These are phyloP conservation scores for Scheffersomyces parashehatae DNA, from an alignment of 1,139 yeast species.

Conservation along the genomic window DNA sequence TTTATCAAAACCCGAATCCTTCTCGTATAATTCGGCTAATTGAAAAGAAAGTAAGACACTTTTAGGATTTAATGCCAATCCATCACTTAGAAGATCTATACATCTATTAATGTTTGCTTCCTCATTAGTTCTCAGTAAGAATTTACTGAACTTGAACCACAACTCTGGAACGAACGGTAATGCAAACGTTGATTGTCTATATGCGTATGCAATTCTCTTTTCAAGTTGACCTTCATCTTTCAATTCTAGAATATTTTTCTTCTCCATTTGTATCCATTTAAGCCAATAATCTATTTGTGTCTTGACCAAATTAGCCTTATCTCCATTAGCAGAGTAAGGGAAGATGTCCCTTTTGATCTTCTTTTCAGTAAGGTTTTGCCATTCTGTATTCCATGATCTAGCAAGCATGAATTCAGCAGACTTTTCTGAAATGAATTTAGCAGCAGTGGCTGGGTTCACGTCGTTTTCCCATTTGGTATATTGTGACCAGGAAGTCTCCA, in stretches of 20 bases:
- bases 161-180: slow-evolving; percentile 77
- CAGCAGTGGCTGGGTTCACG: slow-evolving; percentile 72
- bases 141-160: slow-evolving; percentile 69
- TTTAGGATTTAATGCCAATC: slow-evolving; percentile 65
- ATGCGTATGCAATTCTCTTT: slow-evolving; percentile 71
- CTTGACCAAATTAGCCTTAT: slow-evolving; percentile 24
- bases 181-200: slow-evolving; percentile 67
- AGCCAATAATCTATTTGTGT: slow-evolving; percentile 61
- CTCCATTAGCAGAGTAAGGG: slow-evolving; percentile 27
- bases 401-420: slow-evolving; percentile 91
- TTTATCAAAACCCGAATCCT: slow-evolving; percentile 50
- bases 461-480: slow-evolving; percentile 85
- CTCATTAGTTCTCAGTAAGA: slow-evolving; percentile 30
- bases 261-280: slow-evolving; percentile 80
- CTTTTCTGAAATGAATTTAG: slow-evolving; percentile 81
- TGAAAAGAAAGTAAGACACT: slow-evolving; percentile 70
- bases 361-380: slow-evolving; percentile 57
- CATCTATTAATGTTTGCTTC: slow-evolving; percentile 35
- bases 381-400: slow-evolving; percentile 74
- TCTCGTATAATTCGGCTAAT: slow-evolving; percentile 70
- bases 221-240: slow-evolving; percentile 48
- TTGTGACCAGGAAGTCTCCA: slow-evolving; percentile 79
- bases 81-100: slow-evolving; percentile 51
- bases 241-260: slow-evolving; percentile 64
- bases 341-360: slow-evolving; percentile 34